phyloP scores from a whole-genome alignment of 306 rosid genomes.

The Pterocarpus santalinus region DNA sequence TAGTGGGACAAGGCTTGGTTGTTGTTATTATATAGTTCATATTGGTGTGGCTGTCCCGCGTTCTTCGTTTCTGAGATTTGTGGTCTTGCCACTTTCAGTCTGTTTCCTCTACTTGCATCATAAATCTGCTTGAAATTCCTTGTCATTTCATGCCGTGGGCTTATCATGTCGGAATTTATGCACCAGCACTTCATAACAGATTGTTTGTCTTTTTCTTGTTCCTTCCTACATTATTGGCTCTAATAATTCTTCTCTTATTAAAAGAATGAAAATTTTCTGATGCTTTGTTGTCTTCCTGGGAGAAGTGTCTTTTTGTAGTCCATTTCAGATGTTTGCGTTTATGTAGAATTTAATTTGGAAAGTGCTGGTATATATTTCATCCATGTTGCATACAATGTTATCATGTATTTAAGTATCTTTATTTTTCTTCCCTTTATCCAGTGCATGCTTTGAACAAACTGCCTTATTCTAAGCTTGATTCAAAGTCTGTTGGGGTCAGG shows the following conservation, averaged over 20 bases:
- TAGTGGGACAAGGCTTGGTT: too few relatives aligned
- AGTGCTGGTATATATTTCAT: constrained; percentile 23
- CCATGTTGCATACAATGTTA: constrained; percentile 20
- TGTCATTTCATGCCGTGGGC: background rate
- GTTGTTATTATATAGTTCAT: background rate
- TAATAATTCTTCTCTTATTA: constrained; percentile 18
- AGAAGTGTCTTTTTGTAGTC: constrained; percentile 19
- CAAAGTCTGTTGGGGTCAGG: constrained; percentile 87
- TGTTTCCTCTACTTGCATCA: too few relatives aligned
- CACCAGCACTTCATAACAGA: background rate
- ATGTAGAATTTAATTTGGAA: constrained; percentile 20
- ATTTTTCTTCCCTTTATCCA: constrained; percentile 54
- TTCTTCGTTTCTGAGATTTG: background rate
- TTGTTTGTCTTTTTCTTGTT: constrained; percentile 8
- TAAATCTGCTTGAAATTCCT: too few relatives aligned
- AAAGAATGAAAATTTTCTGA: constrained; percentile 19
- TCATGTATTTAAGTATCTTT: constrained; percentile 39
- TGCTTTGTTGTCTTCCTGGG: constrained; percentile 29
- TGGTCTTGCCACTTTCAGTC: too few relatives aligned
- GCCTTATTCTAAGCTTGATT: constrained; percentile 99
- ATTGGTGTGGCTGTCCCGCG: background rate
- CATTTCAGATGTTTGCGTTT: constrained; percentile 29
- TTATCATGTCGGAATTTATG: background rate
- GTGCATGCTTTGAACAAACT: constrained; percentile 99
- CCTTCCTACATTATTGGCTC: constrained; percentile 10